These are phyloP conservation scores for Salix udensis DNA, from an alignment of 345 rosid genomes.

Conservation along the genomic window DNA sequence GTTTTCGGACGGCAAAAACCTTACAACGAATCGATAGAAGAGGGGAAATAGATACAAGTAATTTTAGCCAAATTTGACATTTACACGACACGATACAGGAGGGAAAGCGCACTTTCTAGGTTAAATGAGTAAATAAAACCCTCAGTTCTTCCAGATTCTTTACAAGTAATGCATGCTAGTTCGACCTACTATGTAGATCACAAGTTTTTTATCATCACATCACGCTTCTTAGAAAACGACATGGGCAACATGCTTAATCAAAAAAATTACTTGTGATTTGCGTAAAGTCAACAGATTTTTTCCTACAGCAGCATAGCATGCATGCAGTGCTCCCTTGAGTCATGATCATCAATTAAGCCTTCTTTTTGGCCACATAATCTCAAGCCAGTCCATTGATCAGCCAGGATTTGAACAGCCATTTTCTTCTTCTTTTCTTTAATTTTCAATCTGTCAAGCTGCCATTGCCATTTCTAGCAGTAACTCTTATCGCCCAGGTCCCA, in stretches of 20 bases:
- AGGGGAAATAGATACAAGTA: background rate
- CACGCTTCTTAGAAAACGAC: no score
- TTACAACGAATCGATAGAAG: background rate
- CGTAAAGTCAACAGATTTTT: constrained; percentile 7
- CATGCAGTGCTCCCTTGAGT: background rate
- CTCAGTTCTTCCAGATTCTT: no score
- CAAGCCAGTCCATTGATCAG: background rate
- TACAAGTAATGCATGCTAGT: no score
- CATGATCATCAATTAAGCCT: background rate
- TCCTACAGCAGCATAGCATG: background rate
- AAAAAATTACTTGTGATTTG: constrained; percentile 10
- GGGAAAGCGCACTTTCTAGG: no score
- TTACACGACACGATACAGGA: background rate
- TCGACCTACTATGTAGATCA: rapidly evolving
- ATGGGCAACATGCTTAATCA: background rate
- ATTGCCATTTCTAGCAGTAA: background rate
- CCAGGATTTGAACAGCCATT: background rate
- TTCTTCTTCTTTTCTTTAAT: constrained; percentile 1
- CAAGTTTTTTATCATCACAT: no score
- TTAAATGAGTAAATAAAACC: no score
- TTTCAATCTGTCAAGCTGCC: background rate
- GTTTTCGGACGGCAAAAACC: background rate
- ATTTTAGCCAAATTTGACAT: constrained; percentile 1
- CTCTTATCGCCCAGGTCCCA: background rate
- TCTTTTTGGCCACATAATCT: background rate